A percentile compares a stretch with the other conserved stretches of the same genome.
Conservation (phyloP, 2,329 filamentous ascomycete species). For the Penicillium decumbens region DNA sequence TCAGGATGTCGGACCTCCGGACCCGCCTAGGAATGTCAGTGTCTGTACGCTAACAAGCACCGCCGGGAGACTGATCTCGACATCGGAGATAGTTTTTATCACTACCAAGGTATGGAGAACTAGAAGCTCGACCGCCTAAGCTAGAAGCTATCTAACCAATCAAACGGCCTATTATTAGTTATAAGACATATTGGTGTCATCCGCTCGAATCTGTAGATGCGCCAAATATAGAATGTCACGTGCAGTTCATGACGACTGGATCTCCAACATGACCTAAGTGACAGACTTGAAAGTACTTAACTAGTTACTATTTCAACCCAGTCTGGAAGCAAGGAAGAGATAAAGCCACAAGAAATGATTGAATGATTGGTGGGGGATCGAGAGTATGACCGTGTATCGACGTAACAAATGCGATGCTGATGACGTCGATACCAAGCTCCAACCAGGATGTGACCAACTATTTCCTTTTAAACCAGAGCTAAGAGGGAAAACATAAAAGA, state of each 20-base stretch:
- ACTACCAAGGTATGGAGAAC: no score
- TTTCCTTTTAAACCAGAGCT: conserved; percentile 4
- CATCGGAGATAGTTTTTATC: no score
- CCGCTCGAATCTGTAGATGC: no score
- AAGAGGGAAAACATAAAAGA: neutral
- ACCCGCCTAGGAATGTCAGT: no score
- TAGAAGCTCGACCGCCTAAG: no score
- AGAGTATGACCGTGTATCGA: conserved; percentile 23
- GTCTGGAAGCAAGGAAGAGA: neutral
- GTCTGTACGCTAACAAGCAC: no score
- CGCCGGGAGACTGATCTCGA: no score
- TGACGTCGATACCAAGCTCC: conserved; percentile 18
- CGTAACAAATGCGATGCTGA: conserved; percentile 23
- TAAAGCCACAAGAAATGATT: neutral
- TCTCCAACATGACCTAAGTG: neutral
- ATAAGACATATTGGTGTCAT: no score
- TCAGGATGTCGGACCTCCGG: no score
- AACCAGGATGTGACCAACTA: conserved; percentile 8
- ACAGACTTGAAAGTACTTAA: neutral
- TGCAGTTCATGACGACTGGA: neutral
- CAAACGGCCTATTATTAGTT: no score
- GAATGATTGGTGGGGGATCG: neutral
- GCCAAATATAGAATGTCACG: no score
- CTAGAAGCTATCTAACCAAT: no score
- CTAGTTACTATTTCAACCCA: neutral